Evolutionary conservation across 495 filamentous ascomycete genomes (phyloP), one percentile per base, ranked within the genome.

Genomic region (Neurospora sp.): DNA sequence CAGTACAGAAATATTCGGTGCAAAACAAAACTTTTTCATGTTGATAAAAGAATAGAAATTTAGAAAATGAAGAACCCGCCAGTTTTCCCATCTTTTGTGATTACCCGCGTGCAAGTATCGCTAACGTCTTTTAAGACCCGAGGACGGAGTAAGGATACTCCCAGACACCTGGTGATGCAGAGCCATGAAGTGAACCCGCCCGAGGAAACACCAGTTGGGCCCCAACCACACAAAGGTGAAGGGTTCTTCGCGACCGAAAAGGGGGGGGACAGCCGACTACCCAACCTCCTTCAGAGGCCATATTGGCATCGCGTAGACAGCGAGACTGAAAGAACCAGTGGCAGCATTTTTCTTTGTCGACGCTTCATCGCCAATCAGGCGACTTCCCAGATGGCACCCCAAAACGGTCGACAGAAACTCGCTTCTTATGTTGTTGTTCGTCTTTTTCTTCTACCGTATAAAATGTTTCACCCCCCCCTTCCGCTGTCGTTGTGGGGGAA

Each of bases 221-320:
- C 53, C 53, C 22, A 31, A 18, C 7, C 53, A 65, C 27, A 65
- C 27, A 35, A 65, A 65, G 3, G 9, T 59, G 20, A 59, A 59
- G 48, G 48, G 53, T 65, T 65, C 27, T 37, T 65, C 53, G 53
- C 14, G 31, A 65, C 27, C 12, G 53, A 65, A 35, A 35, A 37
- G 27, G 27, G 12, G 53, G 53, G 27, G 2, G 27, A 16, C 9
- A 65, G 53, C 27, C 12, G 53, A 65, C 53, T 65, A 65, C 27
- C 45, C 53, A 35, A 61, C 22, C 53, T 61, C 22, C 53, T 61
- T 31, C 27, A 35, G 53, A 61, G 53, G 53, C 31, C 73, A 45
- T 65, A 73, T 70, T 76, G 72, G 78, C 78, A 70, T 79, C 69
- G 76, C 75, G 78, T 78, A 70, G 74, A 78, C 78, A 70, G 44